Evolutionary conservation across 192 early-diverging fungal genomes (phyloP).

Genomic region (Geranomyces michiganensis): DNA sequence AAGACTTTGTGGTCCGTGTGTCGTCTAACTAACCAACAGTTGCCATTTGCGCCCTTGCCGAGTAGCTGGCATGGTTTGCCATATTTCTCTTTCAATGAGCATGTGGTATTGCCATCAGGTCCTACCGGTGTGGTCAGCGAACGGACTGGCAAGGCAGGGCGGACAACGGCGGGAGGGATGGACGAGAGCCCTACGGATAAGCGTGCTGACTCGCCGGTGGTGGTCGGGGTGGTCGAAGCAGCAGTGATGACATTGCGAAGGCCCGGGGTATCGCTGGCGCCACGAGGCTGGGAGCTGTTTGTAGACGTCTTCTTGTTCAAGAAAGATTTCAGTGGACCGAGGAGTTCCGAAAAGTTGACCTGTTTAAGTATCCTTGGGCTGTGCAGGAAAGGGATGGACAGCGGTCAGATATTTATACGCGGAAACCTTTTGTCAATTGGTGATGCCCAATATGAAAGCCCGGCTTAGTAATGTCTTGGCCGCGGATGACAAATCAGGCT

Average conservation of each 20-base stretch:
- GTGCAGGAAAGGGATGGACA: neutral
- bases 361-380: neutral
- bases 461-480: neutral
- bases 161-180: neutral
- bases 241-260: neutral
- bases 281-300: neutral
- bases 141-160: neutral
- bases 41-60: conserved; percentile 27
- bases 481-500: neutral
- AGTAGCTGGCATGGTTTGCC: conserved; percentile 14
- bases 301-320: neutral
- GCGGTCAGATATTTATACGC: neutral
- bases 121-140: neutral
- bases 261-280: neutral
- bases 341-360: neutral
- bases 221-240: neutral
- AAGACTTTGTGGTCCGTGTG: conserved; percentile 7
- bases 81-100: conserved; percentile 21
- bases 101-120: neutral
- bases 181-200: neutral
- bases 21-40: conserved; percentile 19
- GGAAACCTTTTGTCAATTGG: no score
- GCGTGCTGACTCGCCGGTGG: neutral
- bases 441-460: neutral
- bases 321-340: conserved; percentile 1